Evolutionary conservation across 805 yeast species (phyloP).

Genomic region (Metschnikowia cerradonensis): DNA sequence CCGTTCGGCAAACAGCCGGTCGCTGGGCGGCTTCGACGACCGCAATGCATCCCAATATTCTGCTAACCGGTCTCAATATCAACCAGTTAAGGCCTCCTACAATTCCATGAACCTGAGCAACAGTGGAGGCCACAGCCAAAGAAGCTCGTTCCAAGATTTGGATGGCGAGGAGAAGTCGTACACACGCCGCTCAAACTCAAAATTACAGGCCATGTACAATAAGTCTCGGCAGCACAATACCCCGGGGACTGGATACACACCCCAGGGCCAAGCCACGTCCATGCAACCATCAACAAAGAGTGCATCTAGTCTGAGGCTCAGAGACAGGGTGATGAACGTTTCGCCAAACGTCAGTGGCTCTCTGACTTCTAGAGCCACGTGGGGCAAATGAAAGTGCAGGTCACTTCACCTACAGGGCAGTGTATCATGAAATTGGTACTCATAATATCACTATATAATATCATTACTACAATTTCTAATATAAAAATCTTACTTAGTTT

Average conservation of each 20-base stretch:
- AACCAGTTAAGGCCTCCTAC: conserved; percentile 26
- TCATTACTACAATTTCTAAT: too few relatives aligned
- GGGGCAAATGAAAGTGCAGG: conserved; percentile 20
- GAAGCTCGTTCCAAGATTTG: conserved; percentile 5
- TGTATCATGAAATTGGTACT: background rate
- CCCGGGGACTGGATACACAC: conserved; percentile 30
- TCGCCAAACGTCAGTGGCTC: conserved; percentile 3
- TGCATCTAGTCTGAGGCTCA: conserved; percentile 16
- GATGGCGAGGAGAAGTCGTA: conserved; percentile 18
- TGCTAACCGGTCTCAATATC: conserved; percentile 16
- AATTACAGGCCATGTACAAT: conserved; percentile 39
- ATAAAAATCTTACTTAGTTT: too few relatives aligned
- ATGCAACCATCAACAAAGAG: conserved; percentile 5
- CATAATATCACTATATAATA: too few relatives aligned
- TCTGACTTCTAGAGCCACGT: conserved; percentile 19
- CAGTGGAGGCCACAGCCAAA: background rate
- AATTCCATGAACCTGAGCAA: conserved; percentile 14
- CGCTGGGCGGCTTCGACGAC: background rate
- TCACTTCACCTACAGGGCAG: background rate
- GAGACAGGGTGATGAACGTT: conserved; percentile 17
- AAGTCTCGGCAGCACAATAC: conserved; percentile 35
- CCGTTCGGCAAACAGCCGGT: background rate
- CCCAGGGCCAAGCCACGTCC: conserved; percentile 9
- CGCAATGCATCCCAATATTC: background rate
- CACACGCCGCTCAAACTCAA: conserved; percentile 31